Percentiles rank a stretch among this genome's conserved stretches.
These are phyloP conservation scores for Tuber brumale DNA, from an alignment of 495 filamentous ascomycete species.

Conservation along the genomic window DNA sequence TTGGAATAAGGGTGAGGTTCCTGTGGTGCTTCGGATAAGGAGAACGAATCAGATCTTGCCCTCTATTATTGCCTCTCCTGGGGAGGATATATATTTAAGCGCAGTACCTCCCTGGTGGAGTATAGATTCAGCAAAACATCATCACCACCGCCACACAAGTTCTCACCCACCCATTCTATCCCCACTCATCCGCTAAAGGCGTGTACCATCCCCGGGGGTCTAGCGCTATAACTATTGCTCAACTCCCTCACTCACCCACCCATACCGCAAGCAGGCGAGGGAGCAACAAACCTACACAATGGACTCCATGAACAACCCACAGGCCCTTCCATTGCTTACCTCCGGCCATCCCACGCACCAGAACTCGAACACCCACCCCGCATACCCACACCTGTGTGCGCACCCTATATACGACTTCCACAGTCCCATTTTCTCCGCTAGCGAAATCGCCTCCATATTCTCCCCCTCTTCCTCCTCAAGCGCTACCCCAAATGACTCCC, in stretches of 20 bases:
- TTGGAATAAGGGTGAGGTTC: too few species aligned
- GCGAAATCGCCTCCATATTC: constrained; percentile 29
- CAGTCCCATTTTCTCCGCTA: constrained; percentile 29
- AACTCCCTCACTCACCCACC: not conserved
- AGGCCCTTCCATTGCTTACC: constrained; percentile 23
- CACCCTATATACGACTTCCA: constrained; percentile 32
- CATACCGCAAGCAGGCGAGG: not conserved
- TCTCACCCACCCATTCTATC: too few species aligned
- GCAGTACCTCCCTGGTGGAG: too few species aligned
- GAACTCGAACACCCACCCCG: constrained; percentile 18
- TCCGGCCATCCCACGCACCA: constrained; percentile 9
- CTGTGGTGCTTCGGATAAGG: too few species aligned
- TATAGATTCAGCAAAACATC: too few species aligned
- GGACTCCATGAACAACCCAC: constrained; percentile 32
- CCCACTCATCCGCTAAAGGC: too few species aligned
- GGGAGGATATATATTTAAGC: too few species aligned
- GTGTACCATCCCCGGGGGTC: too few species aligned
- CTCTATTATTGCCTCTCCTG: too few species aligned
- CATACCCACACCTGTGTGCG: constrained; percentile 30
- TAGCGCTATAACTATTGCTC: not conserved
- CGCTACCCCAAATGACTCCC: constrained; percentile 6
- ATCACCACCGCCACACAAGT: too few species aligned
- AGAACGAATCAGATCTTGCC: too few species aligned
- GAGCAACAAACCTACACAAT: constrained; percentile 7
- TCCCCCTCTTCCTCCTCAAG: constrained; percentile 26